Conservation (phyloP, 768 basidiomycete genomes). For the Lyophyllum shimeji region DNA sequence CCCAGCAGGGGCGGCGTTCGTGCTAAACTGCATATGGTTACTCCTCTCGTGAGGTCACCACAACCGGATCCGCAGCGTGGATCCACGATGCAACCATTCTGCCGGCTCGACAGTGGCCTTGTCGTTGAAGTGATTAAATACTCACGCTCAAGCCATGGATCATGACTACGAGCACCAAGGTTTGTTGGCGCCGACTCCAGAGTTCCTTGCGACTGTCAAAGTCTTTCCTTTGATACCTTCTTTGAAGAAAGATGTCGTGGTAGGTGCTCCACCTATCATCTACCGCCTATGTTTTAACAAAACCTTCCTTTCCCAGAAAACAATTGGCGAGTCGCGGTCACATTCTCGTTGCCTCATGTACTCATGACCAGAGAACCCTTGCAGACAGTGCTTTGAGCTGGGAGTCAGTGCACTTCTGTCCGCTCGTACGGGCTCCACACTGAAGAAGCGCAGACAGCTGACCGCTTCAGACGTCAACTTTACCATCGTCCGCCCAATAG, state of each 20-base stretch:
- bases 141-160: conserved; percentile 6
- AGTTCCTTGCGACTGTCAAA: conserved; percentile 58
- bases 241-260: conserved; percentile 67
- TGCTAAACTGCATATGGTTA: background rate
- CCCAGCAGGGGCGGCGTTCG: background rate
- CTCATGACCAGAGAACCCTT: conserved; percentile 15
- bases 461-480: conserved; percentile 85
- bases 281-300: conserved; percentile 15
- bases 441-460: conserved; percentile 54
- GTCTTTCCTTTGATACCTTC: conserved; percentile 83
- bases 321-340: conserved; percentile 36
- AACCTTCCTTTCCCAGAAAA: conserved; percentile 35
- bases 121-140: background rate
- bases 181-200: conserved; percentile 55
- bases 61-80: background rate
- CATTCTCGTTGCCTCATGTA: conserved; percentile 9
- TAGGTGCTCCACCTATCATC: conserved; percentile 34
- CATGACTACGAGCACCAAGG: conserved; percentile 46
- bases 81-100: background rate
- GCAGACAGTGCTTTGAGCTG: conserved; percentile 73
- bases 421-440: conserved; percentile 4
- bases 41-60: background rate
- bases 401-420: conserved; percentile 55
- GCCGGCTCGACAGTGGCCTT: background rate
- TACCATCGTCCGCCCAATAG: conserved; percentile 72